Conservation (phyloP, 1,284 basidiomycete genomes). For the Cutaneotrichosporon mucoides region DNA sequence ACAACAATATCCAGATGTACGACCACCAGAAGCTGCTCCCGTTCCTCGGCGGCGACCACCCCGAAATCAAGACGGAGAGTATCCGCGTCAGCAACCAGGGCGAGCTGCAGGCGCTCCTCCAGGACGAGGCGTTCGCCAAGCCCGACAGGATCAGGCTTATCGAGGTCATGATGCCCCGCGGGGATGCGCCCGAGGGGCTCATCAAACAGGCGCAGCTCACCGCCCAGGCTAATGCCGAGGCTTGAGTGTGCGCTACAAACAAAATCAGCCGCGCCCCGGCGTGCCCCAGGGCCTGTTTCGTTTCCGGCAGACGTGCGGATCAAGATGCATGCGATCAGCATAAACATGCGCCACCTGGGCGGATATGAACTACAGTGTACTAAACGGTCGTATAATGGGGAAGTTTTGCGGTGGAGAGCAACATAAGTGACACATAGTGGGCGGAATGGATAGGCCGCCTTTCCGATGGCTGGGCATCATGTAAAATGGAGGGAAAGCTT, state of each 20-base stretch:
- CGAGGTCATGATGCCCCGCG: conserved; percentile 48
- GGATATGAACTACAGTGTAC: conserved; percentile 6
- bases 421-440: too few species aligned
- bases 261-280: too few species aligned
- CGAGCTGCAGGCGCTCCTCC: conserved; percentile 56
- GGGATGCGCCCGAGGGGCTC: conserved; percentile 41
- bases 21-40: conserved; percentile 49
- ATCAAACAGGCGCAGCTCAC: conserved; percentile 49
- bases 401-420: neutral
- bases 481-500: too few species aligned
- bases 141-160: conserved; percentile 45
- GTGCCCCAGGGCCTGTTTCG: too few species aligned
- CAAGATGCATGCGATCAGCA: conserved; percentile 3
- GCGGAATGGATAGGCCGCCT: too few species aligned
- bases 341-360: conserved; percentile 3
- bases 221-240: conserved; percentile 39
- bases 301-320: too few species aligned
- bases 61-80: conserved; percentile 28
- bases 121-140: conserved; percentile 38
- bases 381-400: neutral
- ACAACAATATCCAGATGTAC: conserved; percentile 51
- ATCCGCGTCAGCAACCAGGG: conserved; percentile 40
- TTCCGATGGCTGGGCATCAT: too few species aligned
- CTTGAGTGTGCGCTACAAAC: too few species aligned
- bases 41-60: conserved; percentile 33